A percentile compares a stretch with the other conserved stretches of the same genome.
Conservation (phyloP, 2,329 filamentous ascomycete genomes). For the Diaporthe helianthi region DNA sequence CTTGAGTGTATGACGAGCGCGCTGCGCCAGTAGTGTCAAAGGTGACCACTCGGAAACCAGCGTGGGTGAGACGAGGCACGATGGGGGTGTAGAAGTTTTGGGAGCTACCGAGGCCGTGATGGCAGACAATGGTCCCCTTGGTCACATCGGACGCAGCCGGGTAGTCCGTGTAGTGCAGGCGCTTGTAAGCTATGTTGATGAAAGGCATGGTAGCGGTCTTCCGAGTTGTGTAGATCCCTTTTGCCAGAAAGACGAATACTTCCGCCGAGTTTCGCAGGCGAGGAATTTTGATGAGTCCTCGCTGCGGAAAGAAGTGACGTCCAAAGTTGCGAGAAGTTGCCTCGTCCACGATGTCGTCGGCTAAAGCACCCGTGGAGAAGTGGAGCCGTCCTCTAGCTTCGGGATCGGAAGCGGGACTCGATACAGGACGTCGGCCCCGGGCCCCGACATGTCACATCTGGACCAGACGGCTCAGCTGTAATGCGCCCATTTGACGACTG, state of each 20-base stretch:
- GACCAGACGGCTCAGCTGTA: background rate
- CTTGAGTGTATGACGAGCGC: conserved; percentile 23
- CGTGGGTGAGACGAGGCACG: conserved; percentile 12
- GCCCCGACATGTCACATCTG: background rate
- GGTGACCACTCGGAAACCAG: conserved; percentile 23
- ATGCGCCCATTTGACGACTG: background rate
- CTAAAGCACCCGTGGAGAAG: conserved; percentile 23
- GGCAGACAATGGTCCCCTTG: conserved; percentile 27
- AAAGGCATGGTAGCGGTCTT: conserved; percentile 6
- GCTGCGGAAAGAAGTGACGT: background rate
- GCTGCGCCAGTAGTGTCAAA: conserved; percentile 26
- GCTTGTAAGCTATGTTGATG: conserved; percentile 15
- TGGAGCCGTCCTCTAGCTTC: conserved; percentile 2
- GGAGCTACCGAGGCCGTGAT: conserved; percentile 31
- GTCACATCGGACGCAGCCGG: conserved; percentile 9
- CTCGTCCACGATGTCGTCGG: conserved; percentile 14
- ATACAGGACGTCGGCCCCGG: background rate
- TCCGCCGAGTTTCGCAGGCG: background rate
- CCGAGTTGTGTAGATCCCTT: background rate
- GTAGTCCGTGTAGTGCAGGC: conserved; percentile 26
- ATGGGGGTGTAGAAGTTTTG: conserved; percentile 30
- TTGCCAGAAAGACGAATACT: background rate
- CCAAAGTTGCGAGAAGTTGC: no score
- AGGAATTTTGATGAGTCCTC: background rate
- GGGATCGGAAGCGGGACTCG: conserved; percentile 11